Percentiles rank a stretch among this genome's conserved stretches.
Conservation (phyloP, 169 alveolate species). For the Plasmodium reichenowi region DNA sequence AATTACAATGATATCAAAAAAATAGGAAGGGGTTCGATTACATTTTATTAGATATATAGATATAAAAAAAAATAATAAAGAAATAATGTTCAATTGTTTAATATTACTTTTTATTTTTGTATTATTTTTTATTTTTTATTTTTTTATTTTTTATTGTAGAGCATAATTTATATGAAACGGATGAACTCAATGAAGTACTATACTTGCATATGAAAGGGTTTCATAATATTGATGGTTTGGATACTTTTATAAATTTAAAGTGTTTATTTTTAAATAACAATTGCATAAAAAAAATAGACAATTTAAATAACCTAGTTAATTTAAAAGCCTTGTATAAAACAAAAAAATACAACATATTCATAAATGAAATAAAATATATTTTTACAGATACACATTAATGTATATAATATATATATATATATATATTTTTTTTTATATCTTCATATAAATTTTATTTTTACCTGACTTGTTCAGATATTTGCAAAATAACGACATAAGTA, state of each 20-base stretch:
- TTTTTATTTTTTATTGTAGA: slow-evolving; percentile 21
- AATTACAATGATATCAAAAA: slow-evolving; percentile 41
- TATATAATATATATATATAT: background rate
- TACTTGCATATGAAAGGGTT: slow-evolving; percentile 94
- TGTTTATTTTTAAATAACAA: slow-evolving; percentile 95
- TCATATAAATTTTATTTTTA: background rate
- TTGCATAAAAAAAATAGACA: slow-evolving; percentile 90
- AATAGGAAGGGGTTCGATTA: slow-evolving; percentile 37
- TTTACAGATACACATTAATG: background rate
- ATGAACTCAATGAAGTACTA: slow-evolving; percentile 92
- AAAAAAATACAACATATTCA: background rate
- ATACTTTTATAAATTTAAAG: slow-evolving; percentile 90
- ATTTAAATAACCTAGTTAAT: slow-evolving; percentile 87
- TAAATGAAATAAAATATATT: background rate
- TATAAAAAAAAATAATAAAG: background rate
- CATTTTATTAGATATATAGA: background rate
- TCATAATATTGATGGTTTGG: slow-evolving; percentile 90
- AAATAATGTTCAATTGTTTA: background rate
- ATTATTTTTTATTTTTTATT: background rate
- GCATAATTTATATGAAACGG: slow-evolving; percentile 90
- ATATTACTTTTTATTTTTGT: background rate
- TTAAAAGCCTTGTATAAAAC: slow-evolving; percentile 88
- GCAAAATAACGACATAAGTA: slow-evolving; percentile 91
- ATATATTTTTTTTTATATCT: background rate
- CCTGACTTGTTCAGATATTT: slow-evolving; percentile 77